Evolutionary conservation across 306 rosid species (phyloP), one percentile per base, ranked within the genome.

Genomic region (Castanospermum australe): DNA sequence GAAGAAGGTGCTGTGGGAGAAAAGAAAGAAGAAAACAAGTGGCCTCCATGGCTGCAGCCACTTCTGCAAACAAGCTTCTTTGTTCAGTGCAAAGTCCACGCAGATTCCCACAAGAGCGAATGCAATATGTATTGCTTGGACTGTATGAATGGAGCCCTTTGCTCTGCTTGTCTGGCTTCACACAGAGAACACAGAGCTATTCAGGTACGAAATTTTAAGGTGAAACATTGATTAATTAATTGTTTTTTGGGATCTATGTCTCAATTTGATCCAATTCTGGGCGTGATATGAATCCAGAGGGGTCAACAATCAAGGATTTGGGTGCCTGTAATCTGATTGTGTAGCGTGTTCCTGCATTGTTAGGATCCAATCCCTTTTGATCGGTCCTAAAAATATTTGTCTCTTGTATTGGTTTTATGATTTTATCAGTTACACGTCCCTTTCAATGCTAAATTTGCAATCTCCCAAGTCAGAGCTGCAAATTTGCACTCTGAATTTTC

Each of bases 81-180:
- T 75, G 92, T 88, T 80, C 94, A 88, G 62, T 90, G 94, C 88
- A 90, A 88, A 69, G 73, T 78, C 76, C 94, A 90, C 52, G 65
- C 79, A 4, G 92, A 88, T 88, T 90, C 94, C n/a, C 90, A 90
- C 75, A 90, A 90, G 79, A 86, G 84, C 64, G 94, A 90, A 88
- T 90, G 94, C 73, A 90, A 90, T 65, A 90, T 90, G 94, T 90
- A 76, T 78, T 90, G 94, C n/a, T 84, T 90, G 87, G 94, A 90
- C 45, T 90, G 94, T 83, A 71, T 78, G 24, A 86, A 88, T 79
- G 94, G 94, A 25, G 90, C 92, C 64, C 89, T 90, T 56, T 90
- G 94, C n/a, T 90, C 90, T 63, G 88, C 86, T 17, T 90, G 94
- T 61, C 77, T 90, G 1, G 18, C 76, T 52, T 88, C 90, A 38